Evolutionary conservation across 2,329 filamentous ascomycete species (phyloP).

Genomic region (Botryotinia globosa): DNA sequence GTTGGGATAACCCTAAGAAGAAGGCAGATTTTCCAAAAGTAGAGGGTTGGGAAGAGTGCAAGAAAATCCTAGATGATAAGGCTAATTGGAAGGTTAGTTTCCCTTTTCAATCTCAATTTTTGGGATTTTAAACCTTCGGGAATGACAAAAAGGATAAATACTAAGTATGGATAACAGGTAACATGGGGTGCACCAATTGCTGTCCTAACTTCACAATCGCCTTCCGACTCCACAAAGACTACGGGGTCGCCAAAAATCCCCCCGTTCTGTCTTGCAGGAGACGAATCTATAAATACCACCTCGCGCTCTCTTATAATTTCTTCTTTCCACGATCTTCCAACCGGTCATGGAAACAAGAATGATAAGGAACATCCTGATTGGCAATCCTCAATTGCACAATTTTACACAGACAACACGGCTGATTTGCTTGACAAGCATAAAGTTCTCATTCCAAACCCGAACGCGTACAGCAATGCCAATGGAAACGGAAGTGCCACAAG

Average conservation of each 20-base stretch:
- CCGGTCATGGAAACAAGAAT: not conserved
- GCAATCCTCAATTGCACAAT: not conserved
- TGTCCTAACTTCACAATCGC: not conserved
- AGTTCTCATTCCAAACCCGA: conserved; percentile 57
- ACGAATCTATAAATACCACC: conserved; percentile 1
- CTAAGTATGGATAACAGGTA: not conserved
- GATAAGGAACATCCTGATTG: conserved; percentile 2
- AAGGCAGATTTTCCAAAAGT: not conserved
- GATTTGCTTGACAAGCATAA: conserved; percentile 62
- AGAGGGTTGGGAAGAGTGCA: conserved; percentile 4
- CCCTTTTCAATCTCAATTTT: not conserved
- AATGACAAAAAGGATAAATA: not conserved
- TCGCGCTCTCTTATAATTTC: conserved; percentile 12
- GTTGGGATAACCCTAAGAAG: conserved; percentile 33
- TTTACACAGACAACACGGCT: not conserved
- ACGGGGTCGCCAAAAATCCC: not conserved
- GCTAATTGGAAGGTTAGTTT: conserved; percentile 9
- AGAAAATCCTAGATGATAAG: conserved; percentile 28
- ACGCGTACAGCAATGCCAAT: conserved; percentile 43
- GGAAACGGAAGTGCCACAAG: not conserved
- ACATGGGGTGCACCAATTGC: conserved; percentile 1
- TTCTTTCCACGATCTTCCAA: conserved; percentile 8
- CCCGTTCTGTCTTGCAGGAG: conserved; percentile 4
- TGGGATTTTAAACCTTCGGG: not conserved
- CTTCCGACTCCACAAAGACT: not conserved